Evolutionary conservation across 768 basidiomycete genomes (phyloP), one percentile per base, ranked within the genome.

Genomic region (Leccinum subtestaceum): DNA sequence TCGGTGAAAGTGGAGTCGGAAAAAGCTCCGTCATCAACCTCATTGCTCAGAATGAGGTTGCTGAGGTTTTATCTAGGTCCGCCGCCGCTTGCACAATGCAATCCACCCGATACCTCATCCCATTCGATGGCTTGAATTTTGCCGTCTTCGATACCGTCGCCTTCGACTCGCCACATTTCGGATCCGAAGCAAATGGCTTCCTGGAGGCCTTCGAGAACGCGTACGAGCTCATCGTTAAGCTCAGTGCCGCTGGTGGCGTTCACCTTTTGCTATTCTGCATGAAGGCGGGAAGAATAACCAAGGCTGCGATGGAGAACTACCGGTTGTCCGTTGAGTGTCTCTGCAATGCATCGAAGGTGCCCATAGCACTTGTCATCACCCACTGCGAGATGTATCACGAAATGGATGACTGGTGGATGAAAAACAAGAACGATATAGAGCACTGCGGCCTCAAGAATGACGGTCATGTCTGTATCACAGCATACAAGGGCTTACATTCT

Each of bases 241-340:
- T 80, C 11, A 27, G 57, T 25, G 48, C 34, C 3, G 55, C 58
- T 31, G 75, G 68, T 13, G 79, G 80, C 27, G 66, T 81, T 34
- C 75, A 70, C 57, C 76, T 81, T 13, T 70, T 81, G 5, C 59
- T 80, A 2, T 80, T 73, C 54, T 74, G 74, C 61, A 72, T 80
- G 70, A 74, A 74, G 2, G 76, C 71, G 0, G 72, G 76, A 2
- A 65, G 75, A 55, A 72, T 78, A 65, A 67, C 72, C 0, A 1
- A 6, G 25, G 3, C 23, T 23, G 64, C 69, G 40, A 67, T 70
- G 52, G 69, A 72, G 60, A 79, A 78, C 56, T 80, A 77, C 61
- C 58, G 65, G 29, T 57, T 79, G n/a, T 78, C 78, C 63, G 61
- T 65, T 32, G 72, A 79, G n/a, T 70, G 74, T 23, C 74, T 80